Evolutionary conservation across 495 filamentous ascomycete species (phyloP), one percentile per base, ranked within the genome.

Genomic region (Cairneyella variabilis): DNA sequence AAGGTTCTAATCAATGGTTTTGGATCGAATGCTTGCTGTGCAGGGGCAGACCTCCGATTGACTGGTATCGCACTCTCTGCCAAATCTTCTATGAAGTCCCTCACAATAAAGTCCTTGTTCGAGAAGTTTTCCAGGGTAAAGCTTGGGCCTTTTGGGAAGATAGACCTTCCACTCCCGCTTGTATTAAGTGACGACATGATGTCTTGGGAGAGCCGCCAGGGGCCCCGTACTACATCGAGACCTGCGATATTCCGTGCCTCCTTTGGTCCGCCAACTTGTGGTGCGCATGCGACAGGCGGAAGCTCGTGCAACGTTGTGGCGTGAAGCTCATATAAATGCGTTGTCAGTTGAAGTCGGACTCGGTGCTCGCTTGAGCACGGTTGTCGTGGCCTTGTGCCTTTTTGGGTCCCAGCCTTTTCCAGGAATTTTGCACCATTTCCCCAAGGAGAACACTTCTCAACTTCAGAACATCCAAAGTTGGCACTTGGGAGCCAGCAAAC

Each of bases 1-100:
- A 99, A 97, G 14, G 89, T 90, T 36, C 95, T 83, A 57, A 99
- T 97, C 61, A 97, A 77, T 4, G 95, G 95, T 69, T 99, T 97
- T 1, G 95, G 95, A 65, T 99, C 95, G 65, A 99, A 99, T 42
- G 88, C 83, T 65, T 85, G 81, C 50, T 81, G 82, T 30, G 80
- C 59, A 11, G 75, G 75, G 50, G 73, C 82, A 16, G 91, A 95
- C 43, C 88, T 86, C 49, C 92, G 89, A 59, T 79, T 84, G 12
- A 71, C 64, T 27, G 91, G 84, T 28, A 88, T 76, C 27, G 91
- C 86, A 46, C 74, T 86, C 49, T 97, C 92, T 48, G 92, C 92
- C 54, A 99, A 87, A 9, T 84, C 75, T 64, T 99, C 95, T 56
- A 99, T 83, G 62, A 99, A 97, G 68, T 97, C 95, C 63, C 93